Evolutionary conservation across 768 basidiomycete species (phyloP), one percentile per base, ranked within the genome.

Genomic region (Trametes punicea): DNA sequence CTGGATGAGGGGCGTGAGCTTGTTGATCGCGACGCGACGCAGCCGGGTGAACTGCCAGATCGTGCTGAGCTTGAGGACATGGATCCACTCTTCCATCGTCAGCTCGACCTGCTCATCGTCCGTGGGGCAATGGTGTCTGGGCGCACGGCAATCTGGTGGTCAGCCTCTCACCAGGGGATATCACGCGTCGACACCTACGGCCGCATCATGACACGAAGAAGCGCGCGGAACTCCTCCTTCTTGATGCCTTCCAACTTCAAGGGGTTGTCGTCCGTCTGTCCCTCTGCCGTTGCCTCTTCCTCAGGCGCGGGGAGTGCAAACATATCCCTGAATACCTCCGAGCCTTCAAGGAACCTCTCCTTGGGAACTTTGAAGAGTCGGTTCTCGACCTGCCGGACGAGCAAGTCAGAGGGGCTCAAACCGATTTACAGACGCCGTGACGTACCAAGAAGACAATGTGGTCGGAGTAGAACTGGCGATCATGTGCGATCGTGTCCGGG

Each of bases 281-380:
- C 66, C 30, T 67, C 64, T 25, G 38, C 33, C n/a, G 38, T 29
- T 3, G 6, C 33, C 13, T 10, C 33, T 2, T 50, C n/a, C n/a
- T n/a, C n/a, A n/a, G n/a, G 42, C 6, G 21, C 10, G 6, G 59
- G 27, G 2, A 56, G 47, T 25, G 29, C 33, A 50, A 56, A 49
- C 64, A 60, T 64, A 39, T 46, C 61, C 51, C n/a, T 46, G 63
- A 67, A 67, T 25, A 61, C 50, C 6, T 39, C 44, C 10, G 66
- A 65, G 36, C 60, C 58, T 2, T 61, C 41, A 11, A 51, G 38
- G 10, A 67, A 54, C 31, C 55, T 57, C 49, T 57, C 46, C 8
- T 61, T 60, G 40, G 62, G 64, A 8, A 67, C 53, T 42, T 63
- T 65, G 56, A 61, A 65, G 10, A 51, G 48, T 5, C 51, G n/a